Evolutionary conservation across 208 protist genomes (phyloP), one percentile per base, ranked within the genome.

Genomic region (Crithidia bombi): DNA sequence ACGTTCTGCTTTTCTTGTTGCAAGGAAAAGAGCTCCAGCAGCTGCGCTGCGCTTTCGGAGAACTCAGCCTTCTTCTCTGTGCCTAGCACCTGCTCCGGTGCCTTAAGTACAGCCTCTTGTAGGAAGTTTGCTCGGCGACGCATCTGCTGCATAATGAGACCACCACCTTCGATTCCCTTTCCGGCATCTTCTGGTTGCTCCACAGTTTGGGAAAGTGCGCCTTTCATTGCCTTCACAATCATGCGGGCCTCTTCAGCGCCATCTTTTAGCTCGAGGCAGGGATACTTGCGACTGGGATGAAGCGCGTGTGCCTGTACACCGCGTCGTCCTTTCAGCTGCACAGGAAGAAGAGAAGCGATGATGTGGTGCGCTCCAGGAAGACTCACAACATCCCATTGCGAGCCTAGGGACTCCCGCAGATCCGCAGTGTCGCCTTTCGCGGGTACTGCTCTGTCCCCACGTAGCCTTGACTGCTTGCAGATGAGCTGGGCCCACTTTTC

Each of bases 271-370:
- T 68, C 56, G 36, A 82, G 69, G 32, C 54, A 80, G 21, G 86
- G 79, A 66, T 88, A 94, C 67, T 82, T 83, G 21, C 77, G 75
- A 14, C 77, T 83, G 9, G 86, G 86, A 14, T 79, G 19, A 9
- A 96, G 75, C 23, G 71, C 62, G 44, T 75, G 63, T 3, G 74
- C 52, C 35, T 81, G 76, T 14, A 96, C 76, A 14, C 74, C 79
- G n/a, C 91, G 86, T 10, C 91, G 87, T 14, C 73, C 66, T 62
- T 83, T 78, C 47, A 96, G 71, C 15, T 71, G 69, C 19, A 65
- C 57, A 5, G 91, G 91, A 15, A 96, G 67, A n/a, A 96, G 58
- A 2, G 86, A 90, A 57, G 58, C 79, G 23, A 80, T 75, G 46
- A 90, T 86, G 32, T 55, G 25, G 49, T 50, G 55, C 21, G 64